These are phyloP conservation scores for Candida wancherniae DNA, from an alignment of 805 yeast genomes.

Conservation along the genomic window DNA sequence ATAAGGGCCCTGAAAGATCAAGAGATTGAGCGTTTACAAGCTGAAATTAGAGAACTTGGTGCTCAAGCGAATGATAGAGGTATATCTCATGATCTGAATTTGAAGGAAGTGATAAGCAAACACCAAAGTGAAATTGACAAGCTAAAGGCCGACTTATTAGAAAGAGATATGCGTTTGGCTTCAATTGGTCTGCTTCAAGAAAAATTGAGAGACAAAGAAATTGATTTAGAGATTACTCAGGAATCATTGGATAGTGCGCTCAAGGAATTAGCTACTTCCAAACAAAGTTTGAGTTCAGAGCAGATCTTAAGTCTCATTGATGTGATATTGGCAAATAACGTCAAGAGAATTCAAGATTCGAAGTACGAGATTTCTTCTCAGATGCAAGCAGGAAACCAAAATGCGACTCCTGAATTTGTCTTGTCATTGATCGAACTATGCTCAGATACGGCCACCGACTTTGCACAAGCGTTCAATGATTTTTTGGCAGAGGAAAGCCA, in stretches of 20 bases:
- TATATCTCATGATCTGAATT: conserved; percentile 57
- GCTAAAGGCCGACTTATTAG: conserved; percentile 34
- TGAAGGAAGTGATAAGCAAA: conserved; percentile 53
- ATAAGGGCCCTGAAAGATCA: conserved; percentile 58
- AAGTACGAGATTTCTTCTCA: conserved; percentile 69
- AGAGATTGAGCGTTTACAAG: conserved; percentile 60
- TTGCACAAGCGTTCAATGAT: conserved; percentile 71
- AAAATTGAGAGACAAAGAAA: conserved; percentile 60
- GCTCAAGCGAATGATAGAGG: conserved; percentile 56
- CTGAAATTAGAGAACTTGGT: conserved; percentile 59
- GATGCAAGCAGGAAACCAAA: conserved; percentile 76
- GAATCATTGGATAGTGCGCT: conserved; percentile 75
- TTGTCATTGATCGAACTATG: conserved; percentile 67
- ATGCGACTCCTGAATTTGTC: conserved; percentile 65
- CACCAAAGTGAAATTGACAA: conserved; percentile 61
- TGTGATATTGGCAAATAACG: conserved; percentile 63
- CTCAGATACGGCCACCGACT: conserved; percentile 68
- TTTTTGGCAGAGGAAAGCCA: conserved; percentile 72
- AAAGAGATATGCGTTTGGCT: conserved; percentile 22
- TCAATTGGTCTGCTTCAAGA: conserved; percentile 34
- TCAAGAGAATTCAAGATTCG: conserved; percentile 68
- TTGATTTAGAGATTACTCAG: conserved; percentile 72
- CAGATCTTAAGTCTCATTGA: conserved; percentile 57
- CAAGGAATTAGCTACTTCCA: conserved; percentile 50
- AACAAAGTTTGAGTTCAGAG: conserved; percentile 44